Conservation (phyloP, 352 stramenopile genomes). For the Blastocystis sp. region DNA sequence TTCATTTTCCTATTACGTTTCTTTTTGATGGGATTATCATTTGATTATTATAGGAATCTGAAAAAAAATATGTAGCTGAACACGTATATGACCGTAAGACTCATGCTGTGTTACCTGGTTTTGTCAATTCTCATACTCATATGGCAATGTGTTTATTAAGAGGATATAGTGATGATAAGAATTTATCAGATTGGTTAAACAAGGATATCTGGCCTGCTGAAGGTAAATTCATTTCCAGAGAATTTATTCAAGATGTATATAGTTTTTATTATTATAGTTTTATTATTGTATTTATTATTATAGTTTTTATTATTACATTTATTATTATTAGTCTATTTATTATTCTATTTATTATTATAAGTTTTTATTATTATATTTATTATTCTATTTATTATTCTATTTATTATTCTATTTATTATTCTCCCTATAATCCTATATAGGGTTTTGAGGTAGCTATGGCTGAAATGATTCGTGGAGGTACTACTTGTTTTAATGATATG, state of each 20-base stretch:
- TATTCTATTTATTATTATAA: too few relatives aligned
- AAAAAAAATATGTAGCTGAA: conserved; percentile 46
- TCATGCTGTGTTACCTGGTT: conserved; percentile 58
- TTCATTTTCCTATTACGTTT: too few relatives aligned
- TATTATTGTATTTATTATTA: too few relatives aligned
- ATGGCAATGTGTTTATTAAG: conserved; percentile 60
- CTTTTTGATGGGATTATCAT: background rate
- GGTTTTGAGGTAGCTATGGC: conserved; percentile 53
- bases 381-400: too few relatives aligned
- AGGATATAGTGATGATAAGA: conserved; percentile 62
- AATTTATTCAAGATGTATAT: conserved; percentile 52
- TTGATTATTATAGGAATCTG: conserved; percentile 43
- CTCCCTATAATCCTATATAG: conserved; percentile 24
- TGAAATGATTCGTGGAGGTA: conserved; percentile 65
- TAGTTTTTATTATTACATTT: too few relatives aligned
- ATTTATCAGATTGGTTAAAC: conserved; percentile 56
- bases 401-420: too few relatives aligned
- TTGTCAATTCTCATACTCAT: conserved; percentile 66
- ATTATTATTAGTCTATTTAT: too few relatives aligned
- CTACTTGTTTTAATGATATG: conserved; percentile 70
- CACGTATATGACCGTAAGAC: conserved; percentile 47
- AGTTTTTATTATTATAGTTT: background rate
- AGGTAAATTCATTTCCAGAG: conserved; percentile 51
- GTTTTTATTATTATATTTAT: too few relatives aligned
- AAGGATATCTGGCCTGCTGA: conserved; percentile 65